These are phyloP conservation scores for Sporisorium scitamineum DNA, from an alignment of 1,284 basidiomycete genomes.

Conservation along the genomic window DNA sequence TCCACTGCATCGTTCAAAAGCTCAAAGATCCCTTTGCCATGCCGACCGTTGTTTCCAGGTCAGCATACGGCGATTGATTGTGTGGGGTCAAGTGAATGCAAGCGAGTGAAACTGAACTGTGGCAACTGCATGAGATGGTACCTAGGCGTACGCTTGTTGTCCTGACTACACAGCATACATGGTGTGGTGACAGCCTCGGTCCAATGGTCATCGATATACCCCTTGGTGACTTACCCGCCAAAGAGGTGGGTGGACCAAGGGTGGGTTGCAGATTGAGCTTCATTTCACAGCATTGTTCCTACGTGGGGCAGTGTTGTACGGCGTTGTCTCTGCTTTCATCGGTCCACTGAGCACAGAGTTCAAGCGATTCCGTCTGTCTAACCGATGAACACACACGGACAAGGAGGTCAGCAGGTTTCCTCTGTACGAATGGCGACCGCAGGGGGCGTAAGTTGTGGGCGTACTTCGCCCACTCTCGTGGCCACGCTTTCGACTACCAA, in stretches of 20 bases:
- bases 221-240: neutral
- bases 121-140: neutral
- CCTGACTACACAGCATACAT: neutral
- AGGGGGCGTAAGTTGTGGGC: neutral
- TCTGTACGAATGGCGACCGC: neutral
- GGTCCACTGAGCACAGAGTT: too few species aligned
- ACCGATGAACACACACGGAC: neutral
- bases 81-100: neutral
- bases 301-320: neutral
- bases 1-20: neutral
- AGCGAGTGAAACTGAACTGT: neutral
- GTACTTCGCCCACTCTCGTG: neutral
- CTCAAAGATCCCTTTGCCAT: neutral
- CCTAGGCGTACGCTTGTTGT: constrained; percentile 4
- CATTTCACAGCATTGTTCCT: neutral
- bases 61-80: neutral
- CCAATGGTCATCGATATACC: neutral
- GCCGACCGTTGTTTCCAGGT: neutral
- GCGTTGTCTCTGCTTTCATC: neutral
- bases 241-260: neutral
- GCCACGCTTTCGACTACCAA: neutral
- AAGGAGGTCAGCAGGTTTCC: neutral
- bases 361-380: neutral
- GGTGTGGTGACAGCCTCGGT: constrained; percentile 4
- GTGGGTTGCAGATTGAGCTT: neutral